Percentiles rank a stretch among this genome's conserved stretches.
Evolutionary conservation across 1,284 basidiomycete species (phyloP).

Genomic region (Exsudoporus floridanus): DNA sequence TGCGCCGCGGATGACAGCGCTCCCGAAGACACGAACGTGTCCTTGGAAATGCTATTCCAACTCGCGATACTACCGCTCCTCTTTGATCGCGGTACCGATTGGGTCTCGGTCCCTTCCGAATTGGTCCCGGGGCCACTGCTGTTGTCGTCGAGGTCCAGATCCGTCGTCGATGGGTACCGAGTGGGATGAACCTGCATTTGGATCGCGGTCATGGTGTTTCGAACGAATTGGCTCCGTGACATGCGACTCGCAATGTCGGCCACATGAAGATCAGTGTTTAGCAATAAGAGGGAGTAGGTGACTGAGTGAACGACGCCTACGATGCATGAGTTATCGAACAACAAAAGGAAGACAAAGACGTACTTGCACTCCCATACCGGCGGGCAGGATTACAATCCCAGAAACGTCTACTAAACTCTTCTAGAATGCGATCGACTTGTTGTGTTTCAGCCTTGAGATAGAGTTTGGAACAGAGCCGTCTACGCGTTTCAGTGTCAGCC

Average conservation of each 20-base stretch:
- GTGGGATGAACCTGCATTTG: constrained; percentile 67
- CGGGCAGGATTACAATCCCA: constrained; percentile 86
- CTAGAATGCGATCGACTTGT: constrained; percentile 95
- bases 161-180: constrained; percentile 53
- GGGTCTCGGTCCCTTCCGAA: constrained; percentile 50
- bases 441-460: constrained; percentile 96
- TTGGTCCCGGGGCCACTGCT: constrained; percentile 54
- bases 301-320: constrained; percentile 89
- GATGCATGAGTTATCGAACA: constrained; percentile 7
- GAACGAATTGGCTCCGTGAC: constrained; percentile 92
- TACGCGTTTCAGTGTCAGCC: constrained; percentile 33
- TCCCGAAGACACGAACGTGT: constrained; percentile 47
- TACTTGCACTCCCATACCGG: constrained; percentile 81
- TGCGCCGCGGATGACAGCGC: constrained; percentile 36
- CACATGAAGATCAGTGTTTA: constrained; percentile 97
- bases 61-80: constrained; percentile 79
- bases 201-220: constrained; percentile 87
- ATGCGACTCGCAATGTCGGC: constrained; percentile 88
- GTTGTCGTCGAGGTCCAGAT: constrained; percentile 68
- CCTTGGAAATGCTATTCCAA: constrained; percentile 74
- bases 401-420: constrained; percentile 86
- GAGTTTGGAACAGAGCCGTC: constrained; percentile 86
- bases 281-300: constrained; percentile 87
- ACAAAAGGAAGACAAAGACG: constrained; percentile 33
- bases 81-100: constrained; percentile 54